Evolutionary conservation across 1,139 yeast species (phyloP).

Genomic region (Candida sp.): DNA sequence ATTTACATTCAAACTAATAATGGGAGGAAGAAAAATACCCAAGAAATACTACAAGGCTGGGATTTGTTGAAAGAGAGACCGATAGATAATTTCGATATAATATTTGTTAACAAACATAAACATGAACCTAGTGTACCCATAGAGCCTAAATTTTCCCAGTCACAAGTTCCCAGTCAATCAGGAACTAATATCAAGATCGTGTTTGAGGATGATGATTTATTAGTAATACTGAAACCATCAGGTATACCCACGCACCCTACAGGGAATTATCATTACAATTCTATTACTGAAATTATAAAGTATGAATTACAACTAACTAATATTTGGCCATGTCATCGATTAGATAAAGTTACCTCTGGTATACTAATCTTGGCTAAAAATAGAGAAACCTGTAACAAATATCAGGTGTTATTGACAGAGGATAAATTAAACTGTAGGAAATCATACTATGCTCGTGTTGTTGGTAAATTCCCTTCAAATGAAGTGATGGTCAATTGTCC

Average conservation of each 20-base stretch:
- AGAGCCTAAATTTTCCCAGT: conserved; percentile 13
- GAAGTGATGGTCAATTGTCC: conserved; percentile 27
- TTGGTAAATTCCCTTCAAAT: conserved; percentile 51
- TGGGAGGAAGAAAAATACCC: conserved; percentile 13
- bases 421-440: conserved; percentile 37
- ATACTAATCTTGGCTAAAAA: conserved; percentile 57
- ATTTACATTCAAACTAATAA: conserved; percentile 23
- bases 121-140: conserved; percentile 59
- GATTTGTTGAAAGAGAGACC: conserved; percentile 16
- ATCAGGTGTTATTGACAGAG: conserved; percentile 39
- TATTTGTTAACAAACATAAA: conserved; percentile 47
- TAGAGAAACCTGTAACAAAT: conserved; percentile 35
- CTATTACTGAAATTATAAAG: conserved; percentile 58
- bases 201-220: conserved; percentile 41
- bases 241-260: conserved; percentile 85
- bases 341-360: conserved; percentile 78
- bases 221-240: conserved; percentile 70
- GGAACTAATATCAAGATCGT: conserved; percentile 34
- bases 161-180: conserved; percentile 5
- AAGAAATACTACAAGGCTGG: conserved; percentile 18
- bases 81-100: conserved; percentile 46
- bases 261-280: conserved; percentile 58
- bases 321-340: conserved; percentile 61
- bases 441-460: conserved; percentile 61
- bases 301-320: conserved; percentile 26